Conservation (phyloP, 2,329 filamentous ascomycete species). For the Diaporthe ampelina region DNA sequence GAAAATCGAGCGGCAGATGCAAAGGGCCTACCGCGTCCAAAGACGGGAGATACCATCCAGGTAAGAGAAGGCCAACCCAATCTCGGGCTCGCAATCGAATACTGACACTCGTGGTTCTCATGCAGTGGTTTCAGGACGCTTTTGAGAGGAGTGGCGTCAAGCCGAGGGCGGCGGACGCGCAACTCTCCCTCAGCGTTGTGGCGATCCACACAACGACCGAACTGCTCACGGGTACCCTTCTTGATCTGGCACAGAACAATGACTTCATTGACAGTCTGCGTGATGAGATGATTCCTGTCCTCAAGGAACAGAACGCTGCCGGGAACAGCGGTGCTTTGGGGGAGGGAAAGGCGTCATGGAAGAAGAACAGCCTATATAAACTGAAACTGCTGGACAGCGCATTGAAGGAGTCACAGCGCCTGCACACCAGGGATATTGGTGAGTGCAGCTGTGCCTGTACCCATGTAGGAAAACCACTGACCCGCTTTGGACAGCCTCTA, state of each 20-base stretch:
- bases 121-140: constrained; percentile 58
- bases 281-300: constrained; percentile 55
- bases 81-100: not conserved
- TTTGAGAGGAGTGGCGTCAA: constrained; percentile 47
- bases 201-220: constrained; percentile 60
- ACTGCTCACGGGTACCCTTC: constrained; percentile 52
- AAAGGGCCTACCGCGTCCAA: constrained; percentile 28
- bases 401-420: constrained; percentile 55
- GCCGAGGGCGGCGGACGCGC: constrained; percentile 51
- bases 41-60: constrained; percentile 32
- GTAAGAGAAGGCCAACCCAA: not conserved
- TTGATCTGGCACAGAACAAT: constrained; percentile 55
- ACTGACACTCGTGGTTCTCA: not conserved
- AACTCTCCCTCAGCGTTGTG: constrained; percentile 54
- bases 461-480: not conserved
- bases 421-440: constrained; percentile 38
- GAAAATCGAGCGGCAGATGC: constrained; percentile 46
- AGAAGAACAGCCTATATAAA: constrained; percentile 53
- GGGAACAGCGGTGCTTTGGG: not conserved
- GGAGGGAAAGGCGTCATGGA: constrained; percentile 47
- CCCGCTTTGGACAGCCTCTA: constrained; percentile 32
- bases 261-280: constrained; percentile 57
- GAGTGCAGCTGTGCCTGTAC: not conserved
- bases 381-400: constrained; percentile 58
- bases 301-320: constrained; percentile 43